phyloP scores from a whole-genome alignment of 2,329 filamentous ascomycete species.

The Mollisiaceae sp. region DNA sequence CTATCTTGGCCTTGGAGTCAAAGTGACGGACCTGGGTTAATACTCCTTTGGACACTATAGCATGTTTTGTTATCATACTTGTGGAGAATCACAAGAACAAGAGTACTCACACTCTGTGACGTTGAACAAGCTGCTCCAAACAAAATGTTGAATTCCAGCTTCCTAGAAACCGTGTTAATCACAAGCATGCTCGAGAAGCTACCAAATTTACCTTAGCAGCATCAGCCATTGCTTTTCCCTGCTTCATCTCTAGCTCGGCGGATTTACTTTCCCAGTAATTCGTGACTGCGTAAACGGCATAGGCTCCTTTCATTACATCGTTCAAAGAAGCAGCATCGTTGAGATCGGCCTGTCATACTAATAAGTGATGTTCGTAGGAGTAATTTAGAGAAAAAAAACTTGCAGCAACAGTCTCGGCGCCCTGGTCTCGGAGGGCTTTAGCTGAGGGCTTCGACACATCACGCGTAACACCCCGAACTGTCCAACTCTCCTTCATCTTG shows the following conservation, averaged over 20 bases:
- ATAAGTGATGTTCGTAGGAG: neutral
- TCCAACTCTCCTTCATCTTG: constrained; percentile 46
- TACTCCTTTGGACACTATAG: constrained; percentile 47
- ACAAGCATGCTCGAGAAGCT: neutral
- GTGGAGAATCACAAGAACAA: neutral
- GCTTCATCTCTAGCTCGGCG: constrained; percentile 49
- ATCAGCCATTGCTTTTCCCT: constrained; percentile 54
- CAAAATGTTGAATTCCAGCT: constrained; percentile 50
- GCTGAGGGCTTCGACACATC: constrained; percentile 49
- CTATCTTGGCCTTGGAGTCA: constrained; percentile 46
- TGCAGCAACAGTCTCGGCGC: constrained; percentile 51
- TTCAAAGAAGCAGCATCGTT: constrained; percentile 48
- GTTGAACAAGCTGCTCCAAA: constrained; percentile 52
- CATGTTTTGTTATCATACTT: neutral
- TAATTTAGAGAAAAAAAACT: constrained; percentile 18
- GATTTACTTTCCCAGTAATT: constrained; percentile 45
- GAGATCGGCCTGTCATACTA: constrained; percentile 45
- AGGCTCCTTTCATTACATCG: constrained; percentile 39
- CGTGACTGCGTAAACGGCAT: constrained; percentile 42
- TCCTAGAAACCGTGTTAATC: constrained; percentile 35
- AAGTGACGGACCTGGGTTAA: constrained; percentile 48
- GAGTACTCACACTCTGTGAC: constrained; percentile 46
- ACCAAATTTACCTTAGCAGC: constrained; percentile 47
- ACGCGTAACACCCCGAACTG: constrained; percentile 55
- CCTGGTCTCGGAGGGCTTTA: constrained; percentile 46